phyloP scores from a whole-genome alignment of 805 yeast genomes.

The Ogataea parapolymorpha region DNA sequence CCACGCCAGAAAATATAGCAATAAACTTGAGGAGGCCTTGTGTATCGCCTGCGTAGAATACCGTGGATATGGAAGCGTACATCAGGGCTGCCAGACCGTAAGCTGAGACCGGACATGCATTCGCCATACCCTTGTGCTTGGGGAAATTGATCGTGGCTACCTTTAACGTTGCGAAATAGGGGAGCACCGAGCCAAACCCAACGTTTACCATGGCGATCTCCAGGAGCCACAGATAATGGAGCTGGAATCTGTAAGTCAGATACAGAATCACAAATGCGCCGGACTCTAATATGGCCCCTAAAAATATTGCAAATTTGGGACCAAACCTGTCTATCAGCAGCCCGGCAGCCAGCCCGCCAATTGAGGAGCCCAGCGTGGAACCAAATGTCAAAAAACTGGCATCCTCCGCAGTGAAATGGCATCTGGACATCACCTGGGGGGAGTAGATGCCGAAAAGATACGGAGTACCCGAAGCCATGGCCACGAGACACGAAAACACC shows the following conservation, averaged over 20 bases:
- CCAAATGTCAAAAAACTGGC: constrained; percentile 65
- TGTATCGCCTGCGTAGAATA: constrained; percentile 49
- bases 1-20: constrained; percentile 47
- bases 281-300: constrained; percentile 56
- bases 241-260: constrained; percentile 40
- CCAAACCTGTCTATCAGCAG: constrained; percentile 60
- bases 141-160: constrained; percentile 67
- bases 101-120: constrained; percentile 62
- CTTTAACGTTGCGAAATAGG: constrained; percentile 57
- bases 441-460: constrained; percentile 73
- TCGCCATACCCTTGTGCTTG: constrained; percentile 64
- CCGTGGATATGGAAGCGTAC: constrained; percentile 56
- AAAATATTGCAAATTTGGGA: constrained; percentile 47
- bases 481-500: constrained; percentile 14
- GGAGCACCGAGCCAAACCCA: constrained; percentile 65
- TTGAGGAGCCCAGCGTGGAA: constrained; percentile 59
- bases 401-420: constrained; percentile 55
- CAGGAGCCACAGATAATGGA: constrained; percentile 40
- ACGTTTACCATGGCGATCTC: constrained; percentile 48
- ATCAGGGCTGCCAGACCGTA: constrained; percentile 71
- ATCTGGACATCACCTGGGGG: constrained; percentile 60
- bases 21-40: constrained; percentile 55
- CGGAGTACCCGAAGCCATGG: constrained; percentile 69
- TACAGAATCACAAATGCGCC: constrained; percentile 52
- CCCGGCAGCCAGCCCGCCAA: constrained; percentile 74